These are phyloP conservation scores for Cucurbita argyrosperma DNA, from an alignment of 306 rosid genomes.

Conservation along the genomic window DNA sequence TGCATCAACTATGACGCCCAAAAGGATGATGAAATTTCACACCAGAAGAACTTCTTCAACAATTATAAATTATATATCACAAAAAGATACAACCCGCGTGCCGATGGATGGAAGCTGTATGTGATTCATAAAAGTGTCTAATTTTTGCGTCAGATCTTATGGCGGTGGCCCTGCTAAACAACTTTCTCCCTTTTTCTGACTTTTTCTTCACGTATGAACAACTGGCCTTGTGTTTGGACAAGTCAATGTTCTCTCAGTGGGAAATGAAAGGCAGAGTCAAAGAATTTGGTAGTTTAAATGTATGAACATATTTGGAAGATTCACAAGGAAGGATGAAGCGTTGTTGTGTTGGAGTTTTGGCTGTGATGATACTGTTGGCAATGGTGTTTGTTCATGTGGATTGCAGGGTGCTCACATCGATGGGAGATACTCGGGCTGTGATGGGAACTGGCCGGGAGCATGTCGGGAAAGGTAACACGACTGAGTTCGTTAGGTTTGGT, in stretches of 20 bases:
- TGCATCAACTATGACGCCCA: background rate
- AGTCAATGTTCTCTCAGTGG: background rate
- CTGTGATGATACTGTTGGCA: background rate
- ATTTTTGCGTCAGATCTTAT: background rate
- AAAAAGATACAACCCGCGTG: background rate
- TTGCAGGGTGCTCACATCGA: slow-evolving; percentile 2
- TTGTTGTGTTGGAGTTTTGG: background rate
- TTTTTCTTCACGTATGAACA: background rate
- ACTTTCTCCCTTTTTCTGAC: background rate
- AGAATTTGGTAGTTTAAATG: background rate
- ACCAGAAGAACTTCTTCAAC: too few species aligned
- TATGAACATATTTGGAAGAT: background rate
- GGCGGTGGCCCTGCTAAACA: slow-evolving; percentile 5
- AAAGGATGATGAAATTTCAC: background rate
- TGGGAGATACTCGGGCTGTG: background rate
- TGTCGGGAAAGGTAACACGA: background rate
- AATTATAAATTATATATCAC: too few species aligned
- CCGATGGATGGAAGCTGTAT: background rate
- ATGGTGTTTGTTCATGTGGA: slow-evolving; percentile 1
- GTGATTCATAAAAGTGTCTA: background rate
- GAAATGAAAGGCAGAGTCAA: background rate
- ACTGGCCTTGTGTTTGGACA: background rate
- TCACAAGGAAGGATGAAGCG: slow-evolving; percentile 1
- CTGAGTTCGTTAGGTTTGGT: background rate
- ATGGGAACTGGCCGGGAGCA: background rate